A percentile compares a stretch with the other conserved stretches of the same genome.
These are phyloP conservation scores for Boechera stricta DNA, from an alignment of 345 rosid genomes.

Conservation along the genomic window DNA sequence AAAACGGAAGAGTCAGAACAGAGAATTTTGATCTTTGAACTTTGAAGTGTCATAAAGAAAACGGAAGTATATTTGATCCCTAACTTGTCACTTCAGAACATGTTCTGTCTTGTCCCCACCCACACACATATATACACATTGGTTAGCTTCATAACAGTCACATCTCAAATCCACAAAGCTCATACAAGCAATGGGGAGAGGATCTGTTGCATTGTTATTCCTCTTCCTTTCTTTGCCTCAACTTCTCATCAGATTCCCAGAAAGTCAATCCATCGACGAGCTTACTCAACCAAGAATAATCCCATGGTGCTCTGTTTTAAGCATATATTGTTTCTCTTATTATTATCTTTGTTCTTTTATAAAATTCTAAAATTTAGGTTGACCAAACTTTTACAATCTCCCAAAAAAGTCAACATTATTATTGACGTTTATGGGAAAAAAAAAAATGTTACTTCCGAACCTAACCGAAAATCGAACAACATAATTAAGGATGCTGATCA, in stretches of 20 bases:
- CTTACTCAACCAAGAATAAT: conserved; percentile 19
- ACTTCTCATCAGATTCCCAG: conserved; percentile 29
- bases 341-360: too few relatives aligned
- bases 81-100: conserved; percentile 28
- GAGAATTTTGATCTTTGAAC: conserved; percentile 24
- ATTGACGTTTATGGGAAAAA: too few relatives aligned
- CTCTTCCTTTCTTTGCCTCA: conserved; percentile 21
- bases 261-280: conserved; percentile 21
- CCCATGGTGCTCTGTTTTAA: conserved; percentile 36
- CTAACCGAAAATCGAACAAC: too few relatives aligned
- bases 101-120: conserved; percentile 2
- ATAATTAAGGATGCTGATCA: too few relatives aligned
- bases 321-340: neutral
- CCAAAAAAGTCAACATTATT: too few relatives aligned
- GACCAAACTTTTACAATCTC: too few relatives aligned
- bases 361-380: too few relatives aligned
- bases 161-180: conserved; percentile 6
- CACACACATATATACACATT: neutral
- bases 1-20: neutral
- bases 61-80: conserved; percentile 22
- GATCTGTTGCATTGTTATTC: conserved; percentile 16
- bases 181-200: conserved; percentile 26
- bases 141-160: conserved; percentile 9
- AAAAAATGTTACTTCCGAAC: too few relatives aligned
- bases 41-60: conserved; percentile 30